Evolutionary conservation across 1,139 yeast species (phyloP), one percentile per base, ranked within the genome.

Genomic region (Zygotorulaspora mrakii): DNA sequence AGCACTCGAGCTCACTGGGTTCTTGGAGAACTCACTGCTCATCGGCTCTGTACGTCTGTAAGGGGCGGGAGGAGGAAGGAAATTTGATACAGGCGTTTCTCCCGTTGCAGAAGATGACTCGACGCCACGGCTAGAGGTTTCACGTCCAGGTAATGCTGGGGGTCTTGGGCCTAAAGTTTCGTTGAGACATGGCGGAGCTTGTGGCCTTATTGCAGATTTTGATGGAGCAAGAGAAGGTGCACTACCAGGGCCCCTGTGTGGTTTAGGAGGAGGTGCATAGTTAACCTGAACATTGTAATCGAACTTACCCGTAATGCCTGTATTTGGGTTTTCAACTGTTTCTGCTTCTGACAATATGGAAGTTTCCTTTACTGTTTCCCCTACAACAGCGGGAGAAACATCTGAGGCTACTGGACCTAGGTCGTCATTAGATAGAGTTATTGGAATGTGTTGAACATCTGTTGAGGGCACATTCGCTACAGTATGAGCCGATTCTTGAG

Each of bases 181-280:
- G 11, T 24, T 11, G 7, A 7, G 23, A 20, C 10, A 7, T 20
- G 23, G 23, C 23, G 9, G 23, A 20, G 23, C 9, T 20, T n/a
- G n/a, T n/a, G n/a, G n/a, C n/a, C n/a, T n/a, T n/a, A n/a, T n/a
- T n/a, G n/a, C n/a, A n/a, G n/a, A n/a, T n/a, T n/a, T n/a, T n/a
- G n/a, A n/a, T n/a, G n/a, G n/a, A n/a, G n/a, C n/a, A n/a, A n/a
- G n/a, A 34, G 28, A 20, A 13, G 31, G 20, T 6, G 24, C 3
- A 16, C 27, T 31, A 4, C 16, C 35, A 2, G 30, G 42, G 16
- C 26, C 36, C 33, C 53, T 39, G 31, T 49, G 50, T n/a, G 60
- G 64, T 14, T 35, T 50, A 27, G 67, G 67, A 3, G 68, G 68
- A 9, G 68, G 68, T 2, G 64, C 60, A 43, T 56, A 64, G 12